phyloP scores from a whole-genome alignment of 2,329 filamentous ascomycete species.

The Capronia coronata region DNA sequence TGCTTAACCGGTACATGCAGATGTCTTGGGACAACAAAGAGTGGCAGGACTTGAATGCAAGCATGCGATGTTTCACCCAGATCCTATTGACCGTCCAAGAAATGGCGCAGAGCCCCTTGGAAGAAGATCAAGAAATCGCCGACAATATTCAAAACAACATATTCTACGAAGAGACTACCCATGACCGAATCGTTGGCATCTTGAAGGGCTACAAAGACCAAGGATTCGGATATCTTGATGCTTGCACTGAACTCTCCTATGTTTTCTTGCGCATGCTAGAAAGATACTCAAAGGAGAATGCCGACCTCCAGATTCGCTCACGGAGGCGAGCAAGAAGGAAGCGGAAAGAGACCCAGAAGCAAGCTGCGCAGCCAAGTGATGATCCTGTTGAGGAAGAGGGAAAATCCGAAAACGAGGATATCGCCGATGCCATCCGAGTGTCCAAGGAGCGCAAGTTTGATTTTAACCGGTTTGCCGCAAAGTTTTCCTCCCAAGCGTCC shows the following conservation, averaged over 20 bases:
- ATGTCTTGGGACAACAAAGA: conserved; percentile 71
- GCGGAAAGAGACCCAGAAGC: conserved; percentile 56
- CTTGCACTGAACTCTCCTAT: conserved; percentile 81
- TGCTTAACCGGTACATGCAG: conserved; percentile 76
- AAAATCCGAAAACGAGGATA: conserved; percentile 66
- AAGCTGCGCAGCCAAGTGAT: conserved; percentile 33
- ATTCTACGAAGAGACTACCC: conserved; percentile 96
- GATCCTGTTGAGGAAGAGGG: conserved; percentile 50
- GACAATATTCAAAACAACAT: conserved; percentile 94
- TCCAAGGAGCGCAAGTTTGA: conserved; percentile 87
- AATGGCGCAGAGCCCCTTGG: conserved; percentile 74
- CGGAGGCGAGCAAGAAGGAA: conserved; percentile 66
- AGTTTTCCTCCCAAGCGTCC: conserved; percentile 76
- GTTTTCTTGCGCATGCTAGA: conserved; percentile 90
- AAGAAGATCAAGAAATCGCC: conserved; percentile 96
- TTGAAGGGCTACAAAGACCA: conserved; percentile 86
- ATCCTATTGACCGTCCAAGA: conserved; percentile 87
- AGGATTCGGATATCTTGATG: conserved; percentile 86
- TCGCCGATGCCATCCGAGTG: conserved; percentile 61
- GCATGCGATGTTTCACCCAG: conserved; percentile 91
- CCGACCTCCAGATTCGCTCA: conserved; percentile 86
- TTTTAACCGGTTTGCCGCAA: conserved; percentile 72
- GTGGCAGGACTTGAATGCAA: conserved; percentile 78
- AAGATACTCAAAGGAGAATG: conserved; percentile 88
- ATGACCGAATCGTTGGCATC: conserved; percentile 77